Percentiles rank a stretch among this genome's conserved stretches.
Evolutionary conservation across 1,284 basidiomycete species (phyloP).

Genomic region (Golubevia sp.): DNA sequence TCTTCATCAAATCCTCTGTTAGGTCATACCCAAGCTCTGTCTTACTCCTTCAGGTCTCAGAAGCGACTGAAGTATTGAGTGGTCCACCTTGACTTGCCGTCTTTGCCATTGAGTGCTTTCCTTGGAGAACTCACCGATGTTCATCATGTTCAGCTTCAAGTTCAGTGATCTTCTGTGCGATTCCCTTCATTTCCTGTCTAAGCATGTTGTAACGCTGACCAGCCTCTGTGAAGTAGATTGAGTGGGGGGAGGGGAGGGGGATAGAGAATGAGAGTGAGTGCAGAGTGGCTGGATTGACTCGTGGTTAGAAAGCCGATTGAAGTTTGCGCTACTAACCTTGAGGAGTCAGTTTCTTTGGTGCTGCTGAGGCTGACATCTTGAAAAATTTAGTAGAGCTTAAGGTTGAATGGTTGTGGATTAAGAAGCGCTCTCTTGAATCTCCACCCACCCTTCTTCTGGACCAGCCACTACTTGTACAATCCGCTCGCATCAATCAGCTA

Average conservation of each 20-base stretch:
- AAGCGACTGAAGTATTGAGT: background rate
- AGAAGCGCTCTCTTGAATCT: background rate
- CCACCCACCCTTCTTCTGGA: background rate
- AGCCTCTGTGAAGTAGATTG: slow-evolving; percentile 21
- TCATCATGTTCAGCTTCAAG: slow-evolving; percentile 58
- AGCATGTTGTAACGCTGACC: slow-evolving; percentile 38
- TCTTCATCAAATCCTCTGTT: no score
- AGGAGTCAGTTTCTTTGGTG: slow-evolving; percentile 13
- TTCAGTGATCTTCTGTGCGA: slow-evolving; percentile 56
- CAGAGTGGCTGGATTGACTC: no score
- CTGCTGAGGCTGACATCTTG: slow-evolving; percentile 17
- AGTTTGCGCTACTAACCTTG: background rate
- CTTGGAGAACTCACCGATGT: slow-evolving; percentile 56
- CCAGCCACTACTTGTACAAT: background rate
- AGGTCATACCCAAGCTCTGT: no score
- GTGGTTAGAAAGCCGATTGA: no score
- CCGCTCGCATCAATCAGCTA: background rate
- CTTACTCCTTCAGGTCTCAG: no score
- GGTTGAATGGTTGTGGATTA: no score
- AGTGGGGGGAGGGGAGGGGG: slow-evolving; percentile 3
- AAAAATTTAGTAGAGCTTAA: no score
- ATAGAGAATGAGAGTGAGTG: slow-evolving; percentile 27
- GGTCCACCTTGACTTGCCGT: no score
- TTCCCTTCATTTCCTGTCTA: slow-evolving; percentile 47
- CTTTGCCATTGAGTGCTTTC: no score